Percentiles rank a stretch among this genome's conserved stretches.
Conservation (phyloP, 2,329 filamentous ascomycete species). For the Penicillium sp. region DNA sequence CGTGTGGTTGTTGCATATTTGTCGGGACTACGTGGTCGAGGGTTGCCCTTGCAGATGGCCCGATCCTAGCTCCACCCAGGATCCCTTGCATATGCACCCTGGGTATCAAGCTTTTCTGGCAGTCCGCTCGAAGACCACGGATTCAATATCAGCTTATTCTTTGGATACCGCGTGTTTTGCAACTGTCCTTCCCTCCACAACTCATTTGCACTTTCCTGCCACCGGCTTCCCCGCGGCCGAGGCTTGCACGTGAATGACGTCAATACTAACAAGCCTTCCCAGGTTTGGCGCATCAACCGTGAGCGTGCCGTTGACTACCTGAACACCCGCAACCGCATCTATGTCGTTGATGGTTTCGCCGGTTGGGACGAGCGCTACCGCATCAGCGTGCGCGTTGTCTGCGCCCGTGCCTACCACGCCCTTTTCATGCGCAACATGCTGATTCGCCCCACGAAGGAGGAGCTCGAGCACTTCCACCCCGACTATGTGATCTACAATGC, state of each 20-base stretch:
- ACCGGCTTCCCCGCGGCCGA: constrained; percentile 15
- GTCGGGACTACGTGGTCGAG: constrained; percentile 12
- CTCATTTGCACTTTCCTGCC: constrained; percentile 8
- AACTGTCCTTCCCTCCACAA: neutral
- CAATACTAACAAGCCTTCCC: constrained; percentile 23
- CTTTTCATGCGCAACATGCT: constrained; percentile 99
- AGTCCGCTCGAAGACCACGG: constrained; percentile 9
- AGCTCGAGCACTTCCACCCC: constrained; percentile 96
- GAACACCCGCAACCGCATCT: constrained; percentile 98
- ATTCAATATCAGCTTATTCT: neutral
- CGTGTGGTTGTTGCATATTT: constrained; percentile 18
- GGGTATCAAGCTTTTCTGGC: constrained; percentile 27
- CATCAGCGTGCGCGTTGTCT: constrained; percentile 95
- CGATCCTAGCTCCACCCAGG: constrained; percentile 17
- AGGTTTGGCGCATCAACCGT: constrained; percentile 99
- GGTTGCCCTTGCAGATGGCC: constrained; percentile 21
- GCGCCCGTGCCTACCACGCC: constrained; percentile 97
- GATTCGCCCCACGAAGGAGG: constrained; percentile 84
- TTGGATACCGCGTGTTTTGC: neutral
- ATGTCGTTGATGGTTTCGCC: constrained; percentile 94
- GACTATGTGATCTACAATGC: constrained; percentile 99
- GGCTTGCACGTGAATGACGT: constrained; percentile 32
- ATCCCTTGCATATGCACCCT: constrained; percentile 28
- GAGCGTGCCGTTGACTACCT: constrained; percentile 98
- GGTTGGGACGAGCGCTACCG: constrained; percentile 99